Conservation (phyloP, 2,329 filamentous ascomycete species). For the Rosellinia necatrix region DNA sequence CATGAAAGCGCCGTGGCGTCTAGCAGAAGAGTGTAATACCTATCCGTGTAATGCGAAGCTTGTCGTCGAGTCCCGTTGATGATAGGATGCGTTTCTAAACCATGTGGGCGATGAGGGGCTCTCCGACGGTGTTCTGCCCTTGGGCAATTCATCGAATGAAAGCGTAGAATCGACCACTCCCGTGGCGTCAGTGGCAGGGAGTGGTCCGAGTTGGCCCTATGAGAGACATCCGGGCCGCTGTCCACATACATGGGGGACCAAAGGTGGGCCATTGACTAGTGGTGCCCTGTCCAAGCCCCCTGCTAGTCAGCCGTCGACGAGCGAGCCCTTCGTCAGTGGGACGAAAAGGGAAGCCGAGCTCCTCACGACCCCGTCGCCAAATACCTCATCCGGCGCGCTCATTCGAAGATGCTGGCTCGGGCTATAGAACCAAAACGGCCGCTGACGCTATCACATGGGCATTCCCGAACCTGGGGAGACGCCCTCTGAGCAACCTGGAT, state of each 20-base stretch:
- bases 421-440: conserved; percentile 18
- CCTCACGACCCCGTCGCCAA: conserved; percentile 30
- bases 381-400: conserved; percentile 37
- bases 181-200: conserved; percentile 38
- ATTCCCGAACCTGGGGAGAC: conserved; percentile 2
- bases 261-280: conserved; percentile 33
- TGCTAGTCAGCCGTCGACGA: conserved; percentile 37
- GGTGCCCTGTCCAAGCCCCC: conserved; percentile 36
- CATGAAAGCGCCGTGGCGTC: conserved; percentile 5
- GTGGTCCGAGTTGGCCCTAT: conserved; percentile 41
- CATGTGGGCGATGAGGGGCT: conserved; percentile 37
- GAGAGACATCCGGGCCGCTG: conserved; percentile 39
- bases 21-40: conserved; percentile 4
- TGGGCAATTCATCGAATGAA: conserved; percentile 44
- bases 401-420: conserved; percentile 31
- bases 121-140: too few relatives aligned
- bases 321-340: conserved; percentile 31
- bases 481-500: conserved; percentile 18
- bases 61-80: conserved; percentile 28
- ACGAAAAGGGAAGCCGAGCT: conserved; percentile 35
- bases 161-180: conserved; percentile 34
- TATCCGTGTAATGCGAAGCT: conserved; percentile 32
- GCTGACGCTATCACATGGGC: conserved; percentile 28
- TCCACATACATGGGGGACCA: conserved; percentile 32
- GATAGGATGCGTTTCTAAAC: conserved; percentile 38